phyloP scores from a whole-genome alignment of 2,329 filamentous ascomycete species.

The Thermothelomyces thermophilus region DNA sequence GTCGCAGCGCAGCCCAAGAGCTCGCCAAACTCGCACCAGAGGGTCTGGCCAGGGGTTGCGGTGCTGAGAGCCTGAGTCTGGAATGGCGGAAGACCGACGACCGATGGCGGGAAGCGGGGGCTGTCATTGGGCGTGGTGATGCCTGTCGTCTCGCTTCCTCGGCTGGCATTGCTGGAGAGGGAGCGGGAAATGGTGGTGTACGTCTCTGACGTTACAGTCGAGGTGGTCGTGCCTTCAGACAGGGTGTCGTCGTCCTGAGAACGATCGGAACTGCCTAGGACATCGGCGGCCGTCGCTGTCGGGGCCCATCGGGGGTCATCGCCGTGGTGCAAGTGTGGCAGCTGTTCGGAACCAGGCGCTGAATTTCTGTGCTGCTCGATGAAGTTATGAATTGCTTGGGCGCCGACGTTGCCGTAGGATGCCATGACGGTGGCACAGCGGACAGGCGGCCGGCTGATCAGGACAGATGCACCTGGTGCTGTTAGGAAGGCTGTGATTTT shows the following conservation, averaged over 20 bases:
- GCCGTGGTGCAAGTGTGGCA: too few species aligned
- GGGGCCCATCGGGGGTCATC: too few species aligned
- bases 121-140: not conserved
- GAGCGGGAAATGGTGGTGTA: constrained; percentile 8
- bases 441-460: not conserved
- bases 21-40: constrained; percentile 42
- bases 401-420: not conserved
- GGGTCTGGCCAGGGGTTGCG: constrained; percentile 4
- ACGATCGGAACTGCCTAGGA: too few species aligned
- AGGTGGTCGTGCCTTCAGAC: constrained; percentile 5
- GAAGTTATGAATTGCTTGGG: too few species aligned
- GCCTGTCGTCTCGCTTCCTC: not conserved
- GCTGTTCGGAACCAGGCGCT: too few species aligned
- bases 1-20: constrained; percentile 31
- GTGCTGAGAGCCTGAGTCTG: not conserved
- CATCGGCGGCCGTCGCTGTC: too few species aligned
- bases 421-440: constrained; percentile 6
- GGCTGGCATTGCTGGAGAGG: constrained; percentile 2
- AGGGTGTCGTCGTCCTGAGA: not conserved
- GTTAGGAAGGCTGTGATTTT: not conserved
- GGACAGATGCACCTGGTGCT: not conserved
- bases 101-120: not conserved
- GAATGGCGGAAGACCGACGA: constrained; percentile 3
- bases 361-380: too few species aligned
- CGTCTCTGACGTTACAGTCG: constrained; percentile 1